Conservation (phyloP, 768 basidiomycete species). For the Suillus alpinus region DNA sequence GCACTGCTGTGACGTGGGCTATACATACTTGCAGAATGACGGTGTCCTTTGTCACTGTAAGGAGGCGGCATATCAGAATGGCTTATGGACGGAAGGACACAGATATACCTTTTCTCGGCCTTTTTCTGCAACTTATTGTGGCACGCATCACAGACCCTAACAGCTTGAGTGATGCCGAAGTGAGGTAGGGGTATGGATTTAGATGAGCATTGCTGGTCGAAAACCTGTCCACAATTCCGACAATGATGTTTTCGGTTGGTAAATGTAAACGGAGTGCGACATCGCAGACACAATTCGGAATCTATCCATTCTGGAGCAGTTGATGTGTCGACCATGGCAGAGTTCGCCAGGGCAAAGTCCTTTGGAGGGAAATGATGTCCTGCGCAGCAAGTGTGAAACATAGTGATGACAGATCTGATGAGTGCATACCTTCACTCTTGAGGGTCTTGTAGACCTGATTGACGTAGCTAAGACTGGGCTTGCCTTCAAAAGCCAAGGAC, state of each 20-base stretch:
- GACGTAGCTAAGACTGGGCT: conserved; percentile 67
- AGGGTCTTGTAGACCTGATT: conserved; percentile 79
- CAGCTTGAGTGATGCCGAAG: conserved; percentile 89
- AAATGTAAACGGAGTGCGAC: conserved; percentile 86
- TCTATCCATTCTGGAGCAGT: conserved; percentile 98
- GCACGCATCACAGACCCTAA: conserved; percentile 92
- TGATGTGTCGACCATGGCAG: conserved; percentile 87
- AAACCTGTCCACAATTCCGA: conserved; percentile 95
- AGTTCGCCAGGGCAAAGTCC: conserved; percentile 62
- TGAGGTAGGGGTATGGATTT: conserved; percentile 84
- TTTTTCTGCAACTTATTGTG: conserved; percentile 72
- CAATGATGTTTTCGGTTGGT: conserved; percentile 99
- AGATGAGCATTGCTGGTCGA: conserved; percentile 90
- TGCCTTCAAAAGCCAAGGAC: conserved; percentile 87
- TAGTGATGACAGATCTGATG: not conserved
- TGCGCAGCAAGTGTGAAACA: conserved; percentile 24
- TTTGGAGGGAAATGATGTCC: conserved; percentile 86
- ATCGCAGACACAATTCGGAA: conserved; percentile 90
- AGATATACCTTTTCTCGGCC: conserved; percentile 51
- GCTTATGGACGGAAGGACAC: not conserved
- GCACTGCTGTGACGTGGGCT: conserved; percentile 52
- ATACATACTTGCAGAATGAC: conserved; percentile 53
- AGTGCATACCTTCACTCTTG: conserved; percentile 61
- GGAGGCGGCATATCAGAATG: not conserved
- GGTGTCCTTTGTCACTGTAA: conserved; percentile 46